phyloP scores from a whole-genome alignment of 2,329 filamentous ascomycete species.

The Botrytis aclada region DNA sequence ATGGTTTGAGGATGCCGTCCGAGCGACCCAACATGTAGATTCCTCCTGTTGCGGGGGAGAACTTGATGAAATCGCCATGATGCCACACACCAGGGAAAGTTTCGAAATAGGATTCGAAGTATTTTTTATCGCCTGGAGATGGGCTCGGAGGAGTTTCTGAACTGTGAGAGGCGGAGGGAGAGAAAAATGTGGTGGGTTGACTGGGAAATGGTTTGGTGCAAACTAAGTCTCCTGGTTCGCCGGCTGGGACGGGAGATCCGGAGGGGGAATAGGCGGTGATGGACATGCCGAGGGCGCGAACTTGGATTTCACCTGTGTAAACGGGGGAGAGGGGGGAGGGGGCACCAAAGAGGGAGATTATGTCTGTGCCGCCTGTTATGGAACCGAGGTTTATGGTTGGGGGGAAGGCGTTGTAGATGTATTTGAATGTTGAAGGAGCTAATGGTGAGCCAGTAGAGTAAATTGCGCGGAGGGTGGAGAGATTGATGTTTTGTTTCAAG shows the following conservation, averaged over 20 bases:
- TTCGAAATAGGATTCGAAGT: constrained; percentile 83
- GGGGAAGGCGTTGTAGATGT: constrained; percentile 78
- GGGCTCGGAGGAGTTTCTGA: neutral
- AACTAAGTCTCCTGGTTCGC: constrained; percentile 83
- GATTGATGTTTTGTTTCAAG: constrained; percentile 47
- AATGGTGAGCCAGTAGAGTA: constrained; percentile 93
- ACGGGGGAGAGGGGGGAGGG: constrained; percentile 76
- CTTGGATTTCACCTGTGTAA: constrained; percentile 71
- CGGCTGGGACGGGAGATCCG: constrained; percentile 40
- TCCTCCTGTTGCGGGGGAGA: constrained; percentile 69
- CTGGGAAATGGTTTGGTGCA: constrained; percentile 85
- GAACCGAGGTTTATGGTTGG: constrained; percentile 78
- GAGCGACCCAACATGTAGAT: constrained; percentile 88
- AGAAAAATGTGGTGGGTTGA: constrained; percentile 85
- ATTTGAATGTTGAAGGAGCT: constrained; percentile 87
- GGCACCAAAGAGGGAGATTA: constrained; percentile 89
- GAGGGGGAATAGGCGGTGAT: constrained; percentile 57
- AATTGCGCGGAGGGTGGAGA: constrained; percentile 72
- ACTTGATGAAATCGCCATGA: constrained; percentile 84
- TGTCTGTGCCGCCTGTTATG: constrained; percentile 95
- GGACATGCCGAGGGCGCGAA: constrained; percentile 76
- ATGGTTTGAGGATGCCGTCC: constrained; percentile 89
- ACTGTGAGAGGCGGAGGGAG: neutral
- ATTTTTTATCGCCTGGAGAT: constrained; percentile 65
- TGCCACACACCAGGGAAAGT: constrained; percentile 79